phyloP scores from a whole-genome alignment of 805 yeast species.

The Metschnikowia anglica region DNA sequence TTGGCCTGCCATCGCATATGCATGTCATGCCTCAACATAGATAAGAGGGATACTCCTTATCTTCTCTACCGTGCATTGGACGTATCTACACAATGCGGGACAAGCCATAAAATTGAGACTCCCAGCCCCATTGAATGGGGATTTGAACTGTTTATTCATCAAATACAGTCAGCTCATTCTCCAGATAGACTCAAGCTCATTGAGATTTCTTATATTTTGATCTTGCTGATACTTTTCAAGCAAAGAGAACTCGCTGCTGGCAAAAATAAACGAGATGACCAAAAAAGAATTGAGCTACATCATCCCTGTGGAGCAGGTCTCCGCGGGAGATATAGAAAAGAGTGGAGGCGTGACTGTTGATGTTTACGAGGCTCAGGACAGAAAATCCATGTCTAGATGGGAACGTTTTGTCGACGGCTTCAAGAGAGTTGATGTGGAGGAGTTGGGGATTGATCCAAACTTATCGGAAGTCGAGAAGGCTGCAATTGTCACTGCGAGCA shows the following conservation, averaged over 20 bases:
- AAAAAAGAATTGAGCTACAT: slow-evolving; percentile 42
- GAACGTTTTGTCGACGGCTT: slow-evolving; percentile 32
- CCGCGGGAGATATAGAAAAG: slow-evolving; percentile 38
- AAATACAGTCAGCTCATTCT: too few relatives aligned
- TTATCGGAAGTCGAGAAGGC: slow-evolving; percentile 45
- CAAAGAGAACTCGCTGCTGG: too few relatives aligned
- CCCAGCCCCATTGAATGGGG: too few relatives aligned
- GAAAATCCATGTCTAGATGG: slow-evolving; percentile 16
- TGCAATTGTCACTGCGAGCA: slow-evolving; percentile 49
- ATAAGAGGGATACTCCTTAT: too few relatives aligned
- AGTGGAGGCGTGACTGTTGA: slow-evolving; percentile 37
- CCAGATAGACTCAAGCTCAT: too few relatives aligned
- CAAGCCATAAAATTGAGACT: too few relatives aligned
- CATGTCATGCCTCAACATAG: too few relatives aligned
- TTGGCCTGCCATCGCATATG: too few relatives aligned
- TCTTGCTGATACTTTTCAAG: not conserved
- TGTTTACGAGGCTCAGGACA: slow-evolving; percentile 24
- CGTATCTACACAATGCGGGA: too few relatives aligned
- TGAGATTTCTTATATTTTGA: too few relatives aligned
- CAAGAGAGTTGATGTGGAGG: slow-evolving; percentile 32
- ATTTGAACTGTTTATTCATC: too few relatives aligned
- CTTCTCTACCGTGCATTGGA: too few relatives aligned
- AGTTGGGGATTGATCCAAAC: slow-evolving; percentile 42
- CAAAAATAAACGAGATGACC: slow-evolving; percentile 25
- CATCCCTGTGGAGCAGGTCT: slow-evolving; percentile 35